Percentiles rank a stretch among this genome's conserved stretches.
Evolutionary conservation across 805 yeast species (phyloP).

Genomic region (Saturnispora serradocipensis): DNA sequence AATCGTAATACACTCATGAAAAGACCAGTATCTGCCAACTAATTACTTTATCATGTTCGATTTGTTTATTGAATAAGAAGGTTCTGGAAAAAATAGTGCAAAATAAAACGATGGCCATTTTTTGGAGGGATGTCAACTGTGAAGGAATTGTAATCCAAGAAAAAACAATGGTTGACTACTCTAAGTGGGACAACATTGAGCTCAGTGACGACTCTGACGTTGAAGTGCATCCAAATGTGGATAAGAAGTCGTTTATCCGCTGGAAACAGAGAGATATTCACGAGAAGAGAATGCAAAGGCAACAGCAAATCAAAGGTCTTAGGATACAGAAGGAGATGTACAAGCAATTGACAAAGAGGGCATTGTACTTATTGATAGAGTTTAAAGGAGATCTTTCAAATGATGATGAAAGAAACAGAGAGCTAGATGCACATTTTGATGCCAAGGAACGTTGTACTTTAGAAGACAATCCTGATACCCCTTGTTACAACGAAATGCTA

Average conservation of each 20-base stretch:
- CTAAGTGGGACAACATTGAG: slow-evolving; percentile 96
- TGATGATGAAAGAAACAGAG: slow-evolving; percentile 29
- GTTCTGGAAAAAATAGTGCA: not conserved
- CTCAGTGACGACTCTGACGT: slow-evolving; percentile 93
- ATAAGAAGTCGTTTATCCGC: slow-evolving; percentile 79
- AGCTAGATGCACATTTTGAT: slow-evolving; percentile 46
- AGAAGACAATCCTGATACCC: slow-evolving; percentile 29
- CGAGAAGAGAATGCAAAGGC: slow-evolving; percentile 77
- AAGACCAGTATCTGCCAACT: not conserved
- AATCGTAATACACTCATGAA: too few species aligned
- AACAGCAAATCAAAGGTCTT: slow-evolving; percentile 65
- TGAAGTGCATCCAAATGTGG: slow-evolving; percentile 98
- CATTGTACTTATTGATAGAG: slow-evolving; percentile 47
- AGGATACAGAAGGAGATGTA: slow-evolving; percentile 79
- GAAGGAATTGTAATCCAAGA: not conserved
- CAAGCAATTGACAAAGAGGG: slow-evolving; percentile 59
- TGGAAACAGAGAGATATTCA: slow-evolving; percentile 98
- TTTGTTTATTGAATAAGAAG: not conserved
- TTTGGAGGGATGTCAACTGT: not conserved
- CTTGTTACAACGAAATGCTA: slow-evolving; percentile 85
- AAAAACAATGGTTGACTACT: slow-evolving; percentile 61
- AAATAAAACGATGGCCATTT: not conserved
- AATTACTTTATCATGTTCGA: not conserved
- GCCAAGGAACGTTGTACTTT: slow-evolving; percentile 41
- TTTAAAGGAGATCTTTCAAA: slow-evolving; percentile 33